Evolutionary conservation across 2,329 filamentous ascomycete species (phyloP).

Genomic region (Apiospora rasikravindrae): DNA sequence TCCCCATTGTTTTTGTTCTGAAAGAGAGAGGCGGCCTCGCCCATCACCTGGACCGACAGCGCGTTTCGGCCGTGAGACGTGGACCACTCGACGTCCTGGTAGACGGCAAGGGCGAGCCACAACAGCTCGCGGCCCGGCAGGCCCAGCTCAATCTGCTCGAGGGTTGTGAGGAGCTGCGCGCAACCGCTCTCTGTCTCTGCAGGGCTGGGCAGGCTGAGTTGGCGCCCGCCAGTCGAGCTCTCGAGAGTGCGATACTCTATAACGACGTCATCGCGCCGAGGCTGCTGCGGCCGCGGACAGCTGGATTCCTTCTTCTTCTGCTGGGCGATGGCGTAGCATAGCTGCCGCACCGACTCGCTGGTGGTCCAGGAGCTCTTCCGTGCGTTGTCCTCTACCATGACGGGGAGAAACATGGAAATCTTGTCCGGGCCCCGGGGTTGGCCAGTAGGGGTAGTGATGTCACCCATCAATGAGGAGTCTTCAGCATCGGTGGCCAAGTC

Average conservation of each 20-base stretch:
- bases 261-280: slow-evolving; percentile 28
- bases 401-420: slow-evolving; percentile 45
- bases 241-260: slow-evolving; percentile 47
- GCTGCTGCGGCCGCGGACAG: slow-evolving; percentile 11
- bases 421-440: slow-evolving; percentile 32
- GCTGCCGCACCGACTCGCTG: slow-evolving; percentile 41
- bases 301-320: not conserved
- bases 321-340: slow-evolving; percentile 45
- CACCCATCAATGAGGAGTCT: slow-evolving; percentile 30
- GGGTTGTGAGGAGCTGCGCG: slow-evolving; percentile 30
- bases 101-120: slow-evolving; percentile 44
- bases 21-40: slow-evolving; percentile 27
- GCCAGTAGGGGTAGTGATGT: slow-evolving; percentile 12
- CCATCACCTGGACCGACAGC: slow-evolving; percentile 38
- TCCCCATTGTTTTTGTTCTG: slow-evolving; percentile 32
- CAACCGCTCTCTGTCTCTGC: slow-evolving; percentile 31
- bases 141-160: slow-evolving; percentile 31
- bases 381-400: slow-evolving; percentile 45
- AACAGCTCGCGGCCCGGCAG: slow-evolving; percentile 28
- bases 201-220: slow-evolving; percentile 34
- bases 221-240: slow-evolving; percentile 36
- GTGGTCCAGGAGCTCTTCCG: slow-evolving; percentile 46
- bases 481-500: slow-evolving; percentile 37
- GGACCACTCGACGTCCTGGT: slow-evolving; percentile 43
- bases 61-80: slow-evolving; percentile 38